Evolutionary conservation across 1,284 basidiomycete species (phyloP).

Genomic region (Caloboletus firmus): DNA sequence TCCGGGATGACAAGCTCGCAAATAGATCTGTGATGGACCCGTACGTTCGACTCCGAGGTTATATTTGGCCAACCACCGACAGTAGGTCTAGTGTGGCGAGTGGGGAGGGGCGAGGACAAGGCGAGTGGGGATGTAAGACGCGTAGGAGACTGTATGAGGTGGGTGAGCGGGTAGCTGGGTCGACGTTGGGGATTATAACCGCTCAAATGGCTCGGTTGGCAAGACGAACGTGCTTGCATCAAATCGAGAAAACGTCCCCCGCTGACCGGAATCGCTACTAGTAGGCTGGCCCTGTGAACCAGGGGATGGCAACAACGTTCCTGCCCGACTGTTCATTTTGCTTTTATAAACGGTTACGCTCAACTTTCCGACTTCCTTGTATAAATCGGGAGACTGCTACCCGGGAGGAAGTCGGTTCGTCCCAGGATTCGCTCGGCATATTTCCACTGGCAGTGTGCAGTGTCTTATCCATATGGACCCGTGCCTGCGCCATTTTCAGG

Average conservation of each 20-base stretch:
- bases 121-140: conserved; percentile 6
- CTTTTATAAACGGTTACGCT: conserved; percentile 33
- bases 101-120: conserved; percentile 25
- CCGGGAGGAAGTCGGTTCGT: conserved; percentile 15
- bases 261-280: conserved; percentile 10
- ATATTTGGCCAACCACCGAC: conserved; percentile 2
- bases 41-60: conserved; percentile 1
- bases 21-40: conserved; percentile 18
- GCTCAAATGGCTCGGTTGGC: conserved; percentile 19
- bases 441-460: conserved; percentile 6
- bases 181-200: conserved; percentile 18
- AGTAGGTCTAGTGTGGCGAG: conserved; percentile 5
- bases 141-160: conserved; percentile 1
- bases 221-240: conserved; percentile 39
- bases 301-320: conserved; percentile 16
- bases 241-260: conserved; percentile 9
- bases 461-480: conserved; percentile 7
- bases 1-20: conserved; percentile 37
- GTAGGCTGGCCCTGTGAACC: conserved; percentile 6
- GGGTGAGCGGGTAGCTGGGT: conserved; percentile 14
- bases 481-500: conserved; percentile 12
- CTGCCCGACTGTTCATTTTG: conserved; percentile 13
- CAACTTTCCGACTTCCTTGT: conserved; percentile 24
- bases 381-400: conserved; percentile 33
- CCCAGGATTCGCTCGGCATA: conserved; percentile 23